phyloP scores from a whole-genome alignment of 2,329 filamentous ascomycete genomes.

The Ceratocystis destructans region DNA sequence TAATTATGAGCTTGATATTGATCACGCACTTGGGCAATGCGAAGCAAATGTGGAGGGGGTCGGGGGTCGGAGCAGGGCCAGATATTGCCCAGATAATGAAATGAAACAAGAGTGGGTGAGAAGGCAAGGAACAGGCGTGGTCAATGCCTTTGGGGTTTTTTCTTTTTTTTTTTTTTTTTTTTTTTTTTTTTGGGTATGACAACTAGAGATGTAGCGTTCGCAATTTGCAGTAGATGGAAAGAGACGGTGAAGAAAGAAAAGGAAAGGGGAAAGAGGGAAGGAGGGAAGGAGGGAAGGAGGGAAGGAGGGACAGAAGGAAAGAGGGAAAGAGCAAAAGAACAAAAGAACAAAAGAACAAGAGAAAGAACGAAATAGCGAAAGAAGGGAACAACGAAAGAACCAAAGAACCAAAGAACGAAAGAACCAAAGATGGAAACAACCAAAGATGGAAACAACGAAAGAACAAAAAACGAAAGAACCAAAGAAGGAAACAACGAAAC shows the following conservation, averaged over 20 bases:
- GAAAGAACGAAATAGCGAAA: neutral
- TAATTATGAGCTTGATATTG: neutral
- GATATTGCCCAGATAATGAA: no score
- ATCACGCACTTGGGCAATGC: neutral
- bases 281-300: neutral
- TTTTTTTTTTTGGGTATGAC: neutral
- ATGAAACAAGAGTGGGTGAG: no score
- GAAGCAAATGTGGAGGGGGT: no score
- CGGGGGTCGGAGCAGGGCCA: no score
- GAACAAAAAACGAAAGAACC: neutral
- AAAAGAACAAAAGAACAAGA: neutral
- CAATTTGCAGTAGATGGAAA: no score
- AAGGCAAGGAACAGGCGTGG: constrained; percentile 5
- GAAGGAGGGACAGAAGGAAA: neutral
- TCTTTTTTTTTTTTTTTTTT: neutral
- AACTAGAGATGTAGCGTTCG: no score
- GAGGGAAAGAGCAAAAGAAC: neutral
- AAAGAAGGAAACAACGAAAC: neutral
- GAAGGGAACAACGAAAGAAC: neutral
- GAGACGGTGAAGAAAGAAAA: no score
- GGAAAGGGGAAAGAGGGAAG: no score
- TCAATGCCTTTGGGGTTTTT: neutral
- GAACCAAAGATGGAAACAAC: neutral
- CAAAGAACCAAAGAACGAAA: neutral
- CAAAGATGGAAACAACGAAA: neutral